phyloP scores from a whole-genome alignment of 2,329 filamentous ascomycete species.

The Herpomyces periplanetae region DNA sequence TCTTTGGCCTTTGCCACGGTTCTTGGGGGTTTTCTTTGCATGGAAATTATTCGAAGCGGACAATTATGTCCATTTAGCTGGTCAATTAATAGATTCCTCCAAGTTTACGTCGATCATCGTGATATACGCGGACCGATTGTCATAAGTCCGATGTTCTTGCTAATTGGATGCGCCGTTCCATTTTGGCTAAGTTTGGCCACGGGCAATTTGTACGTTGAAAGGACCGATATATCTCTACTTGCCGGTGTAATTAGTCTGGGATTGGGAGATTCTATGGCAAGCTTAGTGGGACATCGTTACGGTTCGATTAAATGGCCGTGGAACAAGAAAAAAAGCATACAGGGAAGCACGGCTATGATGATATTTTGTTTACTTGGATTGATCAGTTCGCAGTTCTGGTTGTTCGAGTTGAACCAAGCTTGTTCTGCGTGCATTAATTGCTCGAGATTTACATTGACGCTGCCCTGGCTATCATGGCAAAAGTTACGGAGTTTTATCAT shows the following conservation, averaged over 20 bases:
- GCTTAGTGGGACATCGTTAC: conserved; percentile 48
- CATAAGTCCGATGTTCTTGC: conserved; percentile 71
- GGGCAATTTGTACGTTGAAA: too few relatives aligned
- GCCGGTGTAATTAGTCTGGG: conserved; percentile 76
- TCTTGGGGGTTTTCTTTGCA: conserved; percentile 43
- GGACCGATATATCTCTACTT: conserved; percentile 71
- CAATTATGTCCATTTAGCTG: conserved; percentile 64
- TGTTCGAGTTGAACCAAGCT: too few relatives aligned
- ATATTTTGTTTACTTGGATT: too few relatives aligned
- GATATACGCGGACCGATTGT: conserved; percentile 79
- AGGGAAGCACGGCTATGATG: conserved; percentile 46
- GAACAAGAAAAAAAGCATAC: conserved; percentile 79
- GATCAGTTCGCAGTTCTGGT: too few relatives aligned
- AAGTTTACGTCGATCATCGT: conserved; percentile 70
- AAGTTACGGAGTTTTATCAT: too few relatives aligned
- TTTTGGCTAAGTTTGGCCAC: conserved; percentile 56
- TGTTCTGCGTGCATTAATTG: too few relatives aligned
- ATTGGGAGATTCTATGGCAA: conserved; percentile 71
- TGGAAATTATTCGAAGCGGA: conserved; percentile 59
- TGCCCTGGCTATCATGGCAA: too few relatives aligned
- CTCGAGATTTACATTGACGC: too few relatives aligned
- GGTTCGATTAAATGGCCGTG: conserved; percentile 74
- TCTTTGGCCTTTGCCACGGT: conserved; percentile 39
- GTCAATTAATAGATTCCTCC: conserved; percentile 47
- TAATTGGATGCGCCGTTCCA: conserved; percentile 77